These are phyloP conservation scores for Aphanoascus verrucosus DNA, from an alignment of 2,329 filamentous ascomycete species.

Conservation along the genomic window DNA sequence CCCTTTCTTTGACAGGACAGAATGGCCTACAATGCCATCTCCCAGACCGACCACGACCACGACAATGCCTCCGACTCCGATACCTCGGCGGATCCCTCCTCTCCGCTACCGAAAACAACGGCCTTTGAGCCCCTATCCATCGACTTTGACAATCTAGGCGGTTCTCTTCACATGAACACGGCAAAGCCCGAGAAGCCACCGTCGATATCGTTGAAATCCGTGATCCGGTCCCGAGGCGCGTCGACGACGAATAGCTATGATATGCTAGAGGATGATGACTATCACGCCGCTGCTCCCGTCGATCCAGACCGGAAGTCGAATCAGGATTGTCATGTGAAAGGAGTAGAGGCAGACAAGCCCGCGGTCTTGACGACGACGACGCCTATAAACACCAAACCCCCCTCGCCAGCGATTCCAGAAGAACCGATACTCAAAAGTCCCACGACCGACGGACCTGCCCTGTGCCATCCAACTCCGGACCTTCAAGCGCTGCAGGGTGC, in stretches of 20 bases:
- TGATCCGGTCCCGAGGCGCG: conserved; percentile 14
- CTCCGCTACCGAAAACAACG: conserved; percentile 19
- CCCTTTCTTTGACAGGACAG: too few relatives aligned
- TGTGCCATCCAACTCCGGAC: conserved; percentile 41
- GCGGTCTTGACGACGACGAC: background rate
- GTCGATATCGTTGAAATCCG: conserved; percentile 14
- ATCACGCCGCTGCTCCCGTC: conserved; percentile 27
- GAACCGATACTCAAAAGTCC: conserved; percentile 31
- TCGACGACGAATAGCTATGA: conserved; percentile 32
- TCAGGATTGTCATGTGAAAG: conserved; percentile 8
- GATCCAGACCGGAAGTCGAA: conserved; percentile 18
- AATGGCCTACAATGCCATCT: conserved; percentile 37
- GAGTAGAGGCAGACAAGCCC: background rate
- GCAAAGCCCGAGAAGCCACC: conserved; percentile 22
- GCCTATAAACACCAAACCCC: background rate
- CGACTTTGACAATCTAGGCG: conserved; percentile 26
- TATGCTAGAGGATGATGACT: conserved; percentile 39
- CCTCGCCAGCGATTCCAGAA: conserved; percentile 15
- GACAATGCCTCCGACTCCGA: conserved; percentile 29
- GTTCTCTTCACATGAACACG: conserved; percentile 21
- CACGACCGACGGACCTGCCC: conserved; percentile 33
- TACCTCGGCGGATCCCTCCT: conserved; percentile 24
- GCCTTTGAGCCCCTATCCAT: conserved; percentile 25
- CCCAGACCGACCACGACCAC: conserved; percentile 33
- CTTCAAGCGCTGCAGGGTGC: conserved; percentile 42